These are phyloP conservation scores for Penicillium frequentans DNA, from an alignment of 2,329 filamentous ascomycete genomes.

Conservation along the genomic window DNA sequence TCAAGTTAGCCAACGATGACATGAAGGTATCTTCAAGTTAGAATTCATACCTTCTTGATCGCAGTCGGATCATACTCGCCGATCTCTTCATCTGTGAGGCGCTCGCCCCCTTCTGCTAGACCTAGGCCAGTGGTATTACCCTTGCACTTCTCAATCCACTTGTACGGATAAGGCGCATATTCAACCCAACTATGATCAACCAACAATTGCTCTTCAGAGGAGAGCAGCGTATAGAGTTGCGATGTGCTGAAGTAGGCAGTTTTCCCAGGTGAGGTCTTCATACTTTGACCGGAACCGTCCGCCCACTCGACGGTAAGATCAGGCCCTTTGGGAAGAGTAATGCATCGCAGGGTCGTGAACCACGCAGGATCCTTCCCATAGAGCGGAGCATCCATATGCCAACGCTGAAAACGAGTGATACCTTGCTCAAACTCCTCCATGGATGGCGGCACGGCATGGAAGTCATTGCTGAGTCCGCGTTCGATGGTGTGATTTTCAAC, in stretches of 20 bases:
- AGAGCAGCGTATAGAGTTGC: slow-evolving; percentile 33
- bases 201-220: slow-evolving; percentile 41
- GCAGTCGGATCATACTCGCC: not conserved
- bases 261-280: not conserved
- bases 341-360: slow-evolving; percentile 45
- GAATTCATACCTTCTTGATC: not conserved
- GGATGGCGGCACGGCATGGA: slow-evolving; percentile 34
- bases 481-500: slow-evolving; percentile 13
- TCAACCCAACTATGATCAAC: slow-evolving; percentile 50
- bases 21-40: not conserved
- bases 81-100: not conserved
- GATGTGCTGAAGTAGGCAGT: not conserved
- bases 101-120: slow-evolving; percentile 16
- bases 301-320: slow-evolving; percentile 45
- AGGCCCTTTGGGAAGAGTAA: slow-evolving; percentile 39
- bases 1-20: not conserved
- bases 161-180: slow-evolving; percentile 48
- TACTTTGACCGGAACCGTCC: slow-evolving; percentile 29
- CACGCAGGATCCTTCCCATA: slow-evolving; percentile 44
- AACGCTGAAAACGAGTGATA: slow-evolving; percentile 49
- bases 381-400: slow-evolving; percentile 52
- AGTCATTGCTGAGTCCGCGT: slow-evolving; percentile 19
- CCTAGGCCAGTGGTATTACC: slow-evolving; percentile 44
- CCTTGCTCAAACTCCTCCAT: slow-evolving; percentile 40
- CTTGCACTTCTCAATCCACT: slow-evolving; percentile 46